A percentile compares a stretch with the other conserved stretches of the same genome.
These are phyloP conservation scores for Podila verticillata DNA, from an alignment of 192 early-diverging fungal genomes.

Conservation along the genomic window DNA sequence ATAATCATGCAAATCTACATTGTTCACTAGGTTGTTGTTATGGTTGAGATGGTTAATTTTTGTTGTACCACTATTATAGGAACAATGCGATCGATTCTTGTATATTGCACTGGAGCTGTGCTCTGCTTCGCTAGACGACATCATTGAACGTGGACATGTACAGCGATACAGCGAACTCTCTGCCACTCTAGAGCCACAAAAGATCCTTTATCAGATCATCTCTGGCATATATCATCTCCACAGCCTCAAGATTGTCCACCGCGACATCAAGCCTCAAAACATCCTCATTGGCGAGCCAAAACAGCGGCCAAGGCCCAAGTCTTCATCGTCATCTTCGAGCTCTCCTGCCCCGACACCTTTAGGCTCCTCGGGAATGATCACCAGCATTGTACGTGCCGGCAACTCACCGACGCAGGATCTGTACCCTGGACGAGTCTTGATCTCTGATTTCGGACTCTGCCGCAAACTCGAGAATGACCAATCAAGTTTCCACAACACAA, in stretches of 20 bases:
- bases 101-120: slow-evolving; percentile 98
- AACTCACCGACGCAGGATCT: slow-evolving; percentile 22
- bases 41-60: not conserved
- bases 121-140: slow-evolving; percentile 88
- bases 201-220: slow-evolving; percentile 86
- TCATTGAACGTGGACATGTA: slow-evolving; percentile 69
- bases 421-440: slow-evolving; percentile 75
- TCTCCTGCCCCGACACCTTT: slow-evolving; percentile 27
- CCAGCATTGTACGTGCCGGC: slow-evolving; percentile 37
- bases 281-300: slow-evolving; percentile 82
- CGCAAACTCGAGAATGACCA: slow-evolving; percentile 94
- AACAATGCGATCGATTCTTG: slow-evolving; percentile 89
- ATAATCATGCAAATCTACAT: not conserved
- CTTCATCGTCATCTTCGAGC: not conserved
- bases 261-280: slow-evolving; percentile 98
- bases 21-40: not conserved
- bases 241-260: slow-evolving; percentile 94
- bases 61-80: slow-evolving; percentile 50
- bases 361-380: slow-evolving; percentile 36
- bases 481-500: slow-evolving; percentile 93
- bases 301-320: slow-evolving; percentile 52
- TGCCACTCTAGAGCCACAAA: slow-evolving; percentile 66
- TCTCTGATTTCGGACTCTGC: slow-evolving; percentile 97
- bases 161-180: slow-evolving; percentile 57
- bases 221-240: slow-evolving; percentile 90